These are phyloP conservation scores for Dictyostelium intermedium DNA, from an alignment of 78 protist species.

Conservation along the genomic window DNA sequence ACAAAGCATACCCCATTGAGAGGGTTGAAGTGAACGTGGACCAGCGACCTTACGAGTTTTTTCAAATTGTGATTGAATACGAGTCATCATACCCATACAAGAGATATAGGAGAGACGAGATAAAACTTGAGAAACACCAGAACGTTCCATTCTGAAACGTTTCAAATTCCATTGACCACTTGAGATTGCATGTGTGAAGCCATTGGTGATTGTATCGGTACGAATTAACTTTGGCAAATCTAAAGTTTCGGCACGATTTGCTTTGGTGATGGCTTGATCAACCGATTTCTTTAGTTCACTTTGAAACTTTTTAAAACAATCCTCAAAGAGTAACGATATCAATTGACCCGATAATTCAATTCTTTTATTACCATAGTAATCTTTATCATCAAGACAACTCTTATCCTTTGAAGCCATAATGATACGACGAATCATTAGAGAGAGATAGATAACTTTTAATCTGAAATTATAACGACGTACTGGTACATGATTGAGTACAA, in stretches of 20 bases:
- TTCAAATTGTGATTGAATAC: constrained; percentile 98
- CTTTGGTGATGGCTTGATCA: constrained; percentile 66
- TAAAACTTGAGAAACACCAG: constrained; percentile 95
- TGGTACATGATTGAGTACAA: constrained; percentile 98
- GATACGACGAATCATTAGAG: constrained; percentile 96
- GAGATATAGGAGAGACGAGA: constrained; percentile 97
- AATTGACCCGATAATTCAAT: constrained; percentile 98
- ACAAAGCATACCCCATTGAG: constrained; percentile 99
- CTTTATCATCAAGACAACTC: constrained; percentile 96
- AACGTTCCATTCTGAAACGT: constrained; percentile 37
- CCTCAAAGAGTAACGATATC: constrained; percentile 90
- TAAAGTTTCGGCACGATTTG: constrained; percentile 3
- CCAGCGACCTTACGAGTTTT: constrained; percentile 95
- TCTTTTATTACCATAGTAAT: constrained; percentile 99
- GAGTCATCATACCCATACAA: constrained; percentile 97
- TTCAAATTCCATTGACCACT: constrained; percentile 98
- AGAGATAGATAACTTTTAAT: constrained; percentile 97
- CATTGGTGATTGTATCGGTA: constrained; percentile 87
- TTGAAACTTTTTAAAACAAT: constrained; percentile 83
- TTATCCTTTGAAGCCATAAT: constrained; percentile 92
- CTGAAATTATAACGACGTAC: constrained; percentile 88
- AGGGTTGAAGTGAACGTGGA: constrained; percentile 99
- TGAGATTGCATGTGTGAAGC: constrained; percentile 96
- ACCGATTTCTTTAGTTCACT: constrained; percentile 65
- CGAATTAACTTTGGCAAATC: constrained; percentile 80